Conservation (phyloP, 2,329 filamentous ascomycete species). For the Grosmannia huntii region DNA sequence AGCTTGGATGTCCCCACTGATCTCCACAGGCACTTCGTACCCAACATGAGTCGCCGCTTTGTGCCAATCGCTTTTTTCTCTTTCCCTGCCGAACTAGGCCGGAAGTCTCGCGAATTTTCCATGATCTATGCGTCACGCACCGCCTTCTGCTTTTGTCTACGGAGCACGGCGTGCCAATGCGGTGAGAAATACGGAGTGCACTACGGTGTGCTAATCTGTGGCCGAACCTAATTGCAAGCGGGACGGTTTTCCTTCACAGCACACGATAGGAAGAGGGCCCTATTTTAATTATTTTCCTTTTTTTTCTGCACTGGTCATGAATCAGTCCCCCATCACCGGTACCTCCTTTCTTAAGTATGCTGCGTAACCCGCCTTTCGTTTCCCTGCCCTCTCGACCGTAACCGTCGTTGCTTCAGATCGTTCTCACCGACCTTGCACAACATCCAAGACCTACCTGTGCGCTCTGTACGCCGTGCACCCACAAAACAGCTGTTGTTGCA, state of each 20-base stretch:
- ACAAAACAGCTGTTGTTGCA: neutral
- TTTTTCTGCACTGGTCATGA: neutral
- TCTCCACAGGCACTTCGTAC: conserved; percentile 2
- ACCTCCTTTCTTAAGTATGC: neutral
- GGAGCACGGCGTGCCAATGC: neutral
- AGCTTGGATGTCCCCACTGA: conserved; percentile 1
- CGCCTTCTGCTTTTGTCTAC: neutral
- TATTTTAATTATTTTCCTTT: neutral
- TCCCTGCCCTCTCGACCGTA: neutral
- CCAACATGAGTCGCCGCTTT: neutral
- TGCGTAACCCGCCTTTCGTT: neutral
- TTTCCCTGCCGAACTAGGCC: conserved; percentile 1
- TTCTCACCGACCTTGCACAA: neutral
- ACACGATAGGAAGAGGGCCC: neutral
- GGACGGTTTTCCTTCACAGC: neutral
- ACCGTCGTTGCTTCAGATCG: neutral
- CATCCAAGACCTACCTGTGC: neutral
- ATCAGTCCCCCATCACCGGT: neutral
- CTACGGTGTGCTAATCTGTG: neutral
- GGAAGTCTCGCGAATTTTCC: conserved; percentile 5
- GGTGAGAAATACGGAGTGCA: neutral
- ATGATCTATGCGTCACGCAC: conserved; percentile 2
- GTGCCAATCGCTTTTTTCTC: neutral
- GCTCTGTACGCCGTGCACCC: neutral
- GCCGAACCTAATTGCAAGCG: neutral